These are phyloP conservation scores for Rosellinia necatrix DNA, from an alignment of 2,329 filamentous ascomycete genomes.

Conservation along the genomic window DNA sequence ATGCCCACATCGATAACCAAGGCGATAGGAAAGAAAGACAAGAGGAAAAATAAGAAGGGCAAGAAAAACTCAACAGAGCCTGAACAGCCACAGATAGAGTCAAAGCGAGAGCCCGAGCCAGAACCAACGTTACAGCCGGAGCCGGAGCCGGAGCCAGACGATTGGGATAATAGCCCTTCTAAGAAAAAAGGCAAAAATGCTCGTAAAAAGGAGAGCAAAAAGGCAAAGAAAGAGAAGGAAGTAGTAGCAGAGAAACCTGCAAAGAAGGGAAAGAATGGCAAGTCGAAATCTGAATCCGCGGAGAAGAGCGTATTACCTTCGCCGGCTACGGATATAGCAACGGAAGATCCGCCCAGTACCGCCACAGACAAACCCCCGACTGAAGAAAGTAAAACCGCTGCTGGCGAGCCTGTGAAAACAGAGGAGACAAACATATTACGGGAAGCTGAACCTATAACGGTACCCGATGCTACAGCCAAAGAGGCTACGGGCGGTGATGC, in stretches of 20 bases:
- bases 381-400: constrained; percentile 6
- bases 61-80: constrained; percentile 16
- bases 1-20: constrained; percentile 8
- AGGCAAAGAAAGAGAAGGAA: constrained; percentile 19
- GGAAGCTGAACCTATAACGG: constrained; percentile 17
- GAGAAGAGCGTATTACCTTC: constrained; percentile 9
- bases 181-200: constrained; percentile 19
- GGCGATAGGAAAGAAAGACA: constrained; percentile 21
- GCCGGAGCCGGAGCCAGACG: constrained; percentile 7
- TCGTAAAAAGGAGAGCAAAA: constrained; percentile 18
- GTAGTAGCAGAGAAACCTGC: constrained; percentile 16
- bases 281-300: constrained; percentile 11
- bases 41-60: constrained; percentile 25
- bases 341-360: constrained; percentile 15
- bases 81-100: constrained; percentile 11
- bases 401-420: constrained; percentile 1
- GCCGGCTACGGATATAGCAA: not conserved
- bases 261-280: constrained; percentile 21
- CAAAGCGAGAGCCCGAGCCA: not conserved
- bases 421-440: constrained; percentile 20
- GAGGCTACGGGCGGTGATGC: constrained; percentile 21
- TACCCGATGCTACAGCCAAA: constrained; percentile 6
- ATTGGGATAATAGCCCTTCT: constrained; percentile 1
- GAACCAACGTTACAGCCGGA: not conserved
- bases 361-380: constrained; percentile 1